Evolutionary conservation across 306 rosid genomes (phyloP), one percentile per base, ranked within the genome.

Genomic region (Pueraria montana): DNA sequence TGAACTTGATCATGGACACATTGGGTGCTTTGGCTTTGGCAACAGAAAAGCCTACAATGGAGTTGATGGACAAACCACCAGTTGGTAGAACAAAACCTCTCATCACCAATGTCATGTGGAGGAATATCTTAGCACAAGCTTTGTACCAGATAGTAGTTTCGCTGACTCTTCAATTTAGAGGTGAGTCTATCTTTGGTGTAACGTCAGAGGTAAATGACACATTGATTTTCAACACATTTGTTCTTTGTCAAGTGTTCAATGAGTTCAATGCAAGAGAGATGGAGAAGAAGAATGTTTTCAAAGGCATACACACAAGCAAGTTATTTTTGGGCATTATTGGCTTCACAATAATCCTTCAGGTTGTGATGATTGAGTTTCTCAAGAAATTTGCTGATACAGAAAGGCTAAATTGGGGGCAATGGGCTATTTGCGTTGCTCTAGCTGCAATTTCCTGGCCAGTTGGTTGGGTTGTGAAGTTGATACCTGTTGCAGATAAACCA

Each of bases 291-390:
- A 46, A 46, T 11, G 52, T 46, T 0, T 46, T 46, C 52, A 46
- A 46, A 46, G 52, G n/a, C 17, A 46, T 13, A 46, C 52, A 46
- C 52, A 12, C 5, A n/a, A 46, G 5, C 52, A 46, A 46, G 52
- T 46, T 46, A n/a, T 46, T 46, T 46, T 46, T 46, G 1, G n/a
- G 52, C 17, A 46, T 46, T 46, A 46, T 46, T 46, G 52, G 52
- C 52, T 12, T 46, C 16, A 46, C 52, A 11, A 46, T 46, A 12
- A 13, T 46, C n/a, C 17, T 46, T 46, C 86, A 76, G 30, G 78
- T 83, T 11, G 86, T 76, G 82, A 83, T 83, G 86, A 78, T 83
- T 56, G 86, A 83, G 77, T 83, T 82, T 58, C 76, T 82, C n/a
- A 76, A 76, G 72, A 82, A 82, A 16, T 82, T 82, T 82, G 86